Evolutionary conservation across 495 filamentous ascomycete species (phyloP).

Genomic region (Aspergillus campestris): DNA sequence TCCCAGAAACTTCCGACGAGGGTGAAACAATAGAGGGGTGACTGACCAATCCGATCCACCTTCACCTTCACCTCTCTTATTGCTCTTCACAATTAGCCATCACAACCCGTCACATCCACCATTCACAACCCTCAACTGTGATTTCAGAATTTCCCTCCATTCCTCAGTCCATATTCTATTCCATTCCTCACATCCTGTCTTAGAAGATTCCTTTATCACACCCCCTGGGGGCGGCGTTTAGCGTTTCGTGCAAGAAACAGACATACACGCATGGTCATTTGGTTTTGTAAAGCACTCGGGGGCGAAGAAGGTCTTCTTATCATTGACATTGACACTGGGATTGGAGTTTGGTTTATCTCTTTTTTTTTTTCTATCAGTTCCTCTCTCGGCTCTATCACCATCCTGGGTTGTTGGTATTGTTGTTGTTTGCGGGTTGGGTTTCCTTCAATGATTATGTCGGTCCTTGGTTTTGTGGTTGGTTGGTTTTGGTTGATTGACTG

Average conservation of each 20-base stretch:
- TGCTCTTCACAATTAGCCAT: not conserved
- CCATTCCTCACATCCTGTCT: no score
- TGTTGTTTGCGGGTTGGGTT: no score
- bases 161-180: no score
- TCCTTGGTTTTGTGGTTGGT: no score
- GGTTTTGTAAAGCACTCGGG: no score
- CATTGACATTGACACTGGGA: not conserved
- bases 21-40: constrained; percentile 7
- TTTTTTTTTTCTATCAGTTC: not conserved
- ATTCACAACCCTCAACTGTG: not conserved
- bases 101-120: not conserved
- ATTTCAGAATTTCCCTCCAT: no score
- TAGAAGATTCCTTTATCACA: no score
- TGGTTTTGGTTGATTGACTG: not conserved
- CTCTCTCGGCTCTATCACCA: not conserved
- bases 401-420: not conserved
- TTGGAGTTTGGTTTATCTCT: not conserved
- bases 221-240: no score
- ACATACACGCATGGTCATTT: no score
- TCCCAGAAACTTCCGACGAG: constrained; percentile 17
- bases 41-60: not conserved
- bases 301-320: no score
- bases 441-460: no score
- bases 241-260: no score
- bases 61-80: not conserved